A percentile compares a stretch with the other conserved stretches of the same genome.
Evolutionary conservation across 2,329 filamentous ascomycete species (phyloP).

Genomic region (Aspergillus fumigatiaffinis): DNA sequence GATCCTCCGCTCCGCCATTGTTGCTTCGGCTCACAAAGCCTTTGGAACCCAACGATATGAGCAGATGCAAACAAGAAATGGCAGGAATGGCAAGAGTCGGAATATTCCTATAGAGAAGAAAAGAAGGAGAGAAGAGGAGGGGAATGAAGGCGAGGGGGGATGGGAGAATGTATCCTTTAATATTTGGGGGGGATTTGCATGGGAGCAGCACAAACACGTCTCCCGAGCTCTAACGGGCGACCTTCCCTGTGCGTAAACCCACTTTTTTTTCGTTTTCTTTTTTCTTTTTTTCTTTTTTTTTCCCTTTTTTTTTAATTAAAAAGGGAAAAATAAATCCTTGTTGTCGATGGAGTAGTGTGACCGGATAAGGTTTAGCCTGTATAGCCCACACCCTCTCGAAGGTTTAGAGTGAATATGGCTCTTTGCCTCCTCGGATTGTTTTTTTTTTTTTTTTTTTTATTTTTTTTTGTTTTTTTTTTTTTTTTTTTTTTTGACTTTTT

Average conservation of each 20-base stretch:
- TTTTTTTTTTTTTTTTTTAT: constrained; percentile 5
- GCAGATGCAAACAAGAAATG: constrained; percentile 30
- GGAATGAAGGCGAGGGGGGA: constrained; percentile 15
- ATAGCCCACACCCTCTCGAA: not conserved
- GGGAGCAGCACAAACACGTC: constrained; percentile 25
- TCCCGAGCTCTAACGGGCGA: constrained; percentile 27
- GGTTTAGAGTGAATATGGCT: not conserved
- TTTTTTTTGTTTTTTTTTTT: constrained; percentile 8
- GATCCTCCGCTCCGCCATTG: constrained; percentile 44
- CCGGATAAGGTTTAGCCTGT: not conserved
- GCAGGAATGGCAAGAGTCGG: constrained; percentile 37
- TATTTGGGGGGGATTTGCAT: constrained; percentile 29
- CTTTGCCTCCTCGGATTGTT: not conserved
- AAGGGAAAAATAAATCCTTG: not conserved
- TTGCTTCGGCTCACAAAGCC: constrained; percentile 40
- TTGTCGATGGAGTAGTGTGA: constrained; percentile 1
- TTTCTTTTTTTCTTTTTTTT: constrained; percentile 5
- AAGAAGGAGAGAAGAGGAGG: constrained; percentile 16
- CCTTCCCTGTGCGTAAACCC: constrained; percentile 25
- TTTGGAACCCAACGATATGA: constrained; percentile 35
- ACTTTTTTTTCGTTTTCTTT: constrained; percentile 18
- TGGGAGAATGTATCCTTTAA: constrained; percentile 34
- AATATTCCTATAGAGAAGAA: constrained; percentile 32
- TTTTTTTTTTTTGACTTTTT: constrained; percentile 6
- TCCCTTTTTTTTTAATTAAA: not conserved